These are phyloP conservation scores for Aphelidium insulamus DNA, from an alignment of 371 early-diverging fungal genomes.

Conservation along the genomic window DNA sequence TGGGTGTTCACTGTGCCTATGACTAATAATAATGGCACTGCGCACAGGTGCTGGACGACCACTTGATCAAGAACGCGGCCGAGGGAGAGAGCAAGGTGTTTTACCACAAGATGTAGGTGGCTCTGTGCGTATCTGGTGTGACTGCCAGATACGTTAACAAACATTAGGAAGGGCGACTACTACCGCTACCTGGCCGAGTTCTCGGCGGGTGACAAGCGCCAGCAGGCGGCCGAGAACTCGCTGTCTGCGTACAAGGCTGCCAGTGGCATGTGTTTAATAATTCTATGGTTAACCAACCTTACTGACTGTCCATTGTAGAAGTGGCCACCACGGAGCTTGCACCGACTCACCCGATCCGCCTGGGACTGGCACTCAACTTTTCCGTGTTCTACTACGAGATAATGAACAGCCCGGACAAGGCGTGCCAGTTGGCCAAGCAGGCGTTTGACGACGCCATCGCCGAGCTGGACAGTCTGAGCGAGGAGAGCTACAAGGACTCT, in stretches of 20 bases:
- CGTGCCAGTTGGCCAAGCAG: constrained; percentile 95
- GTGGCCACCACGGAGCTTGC: constrained; percentile 84
- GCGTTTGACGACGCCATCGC: constrained; percentile 99
- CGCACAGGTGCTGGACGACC: constrained; percentile 70
- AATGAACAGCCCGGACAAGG: constrained; percentile 93
- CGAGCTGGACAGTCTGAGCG: constrained; percentile 93
- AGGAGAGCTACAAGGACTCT: constrained; percentile 99
- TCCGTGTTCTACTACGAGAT: constrained; percentile 99
- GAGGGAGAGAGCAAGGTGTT: constrained; percentile 94
- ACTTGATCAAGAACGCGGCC: constrained; percentile 66
- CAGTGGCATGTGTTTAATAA: too few species aligned
- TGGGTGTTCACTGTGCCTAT: too few species aligned
- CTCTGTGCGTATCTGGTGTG: background rate
- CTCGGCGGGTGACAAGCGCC: constrained; percentile 60
- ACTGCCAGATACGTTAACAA: constrained; percentile 1
- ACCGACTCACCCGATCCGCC: constrained; percentile 96
- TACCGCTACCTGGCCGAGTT: constrained; percentile 99
- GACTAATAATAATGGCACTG: too few species aligned
- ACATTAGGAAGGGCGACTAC: constrained; percentile 91
- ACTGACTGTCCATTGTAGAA: too few species aligned
- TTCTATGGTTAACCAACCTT: too few species aligned
- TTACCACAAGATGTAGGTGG: constrained; percentile 90
- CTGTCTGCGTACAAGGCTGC: constrained; percentile 93
- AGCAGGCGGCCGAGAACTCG: constrained; percentile 65
- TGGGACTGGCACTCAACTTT: constrained; percentile 98